A percentile compares a stretch with the other conserved stretches of the same genome.
These are phyloP conservation scores for Pseudogymnoascus sp. DNA, from an alignment of 2,329 filamentous ascomycete species.

Conservation along the genomic window DNA sequence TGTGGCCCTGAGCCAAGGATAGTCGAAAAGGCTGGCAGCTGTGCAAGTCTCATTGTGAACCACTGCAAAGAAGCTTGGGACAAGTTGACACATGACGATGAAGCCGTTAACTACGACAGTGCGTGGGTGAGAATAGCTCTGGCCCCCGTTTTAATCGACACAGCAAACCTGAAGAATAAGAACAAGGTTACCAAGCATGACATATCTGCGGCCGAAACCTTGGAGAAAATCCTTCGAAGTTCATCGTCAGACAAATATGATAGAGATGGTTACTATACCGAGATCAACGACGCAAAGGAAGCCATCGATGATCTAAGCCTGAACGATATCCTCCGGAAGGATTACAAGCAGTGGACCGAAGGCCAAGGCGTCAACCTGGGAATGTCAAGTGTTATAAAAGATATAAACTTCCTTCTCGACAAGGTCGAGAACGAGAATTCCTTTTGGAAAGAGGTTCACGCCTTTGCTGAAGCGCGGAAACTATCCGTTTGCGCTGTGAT, in stretches of 20 bases:
- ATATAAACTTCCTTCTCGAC: constrained; percentile 54
- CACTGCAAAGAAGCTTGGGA: constrained; percentile 53
- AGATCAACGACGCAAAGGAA: constrained; percentile 57
- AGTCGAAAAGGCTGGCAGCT: constrained; percentile 62
- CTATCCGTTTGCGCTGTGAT: constrained; percentile 61
- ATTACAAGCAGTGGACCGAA: constrained; percentile 74
- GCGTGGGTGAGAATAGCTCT: constrained; percentile 53
- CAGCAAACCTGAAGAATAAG: constrained; percentile 52
- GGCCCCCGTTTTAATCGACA: constrained; percentile 67
- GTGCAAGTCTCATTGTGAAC: constrained; percentile 60
- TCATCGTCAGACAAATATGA: constrained; percentile 39
- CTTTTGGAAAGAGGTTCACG: constrained; percentile 41
- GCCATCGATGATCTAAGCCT: constrained; percentile 54
- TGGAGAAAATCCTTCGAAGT: constrained; percentile 43
- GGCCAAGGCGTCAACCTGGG: constrained; percentile 48
- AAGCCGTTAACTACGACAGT: constrained; percentile 32
- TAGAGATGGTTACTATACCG: constrained; percentile 47
- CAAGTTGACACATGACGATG: constrained; percentile 34
- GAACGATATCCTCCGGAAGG: constrained; percentile 65
- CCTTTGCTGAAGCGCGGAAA: constrained; percentile 47
- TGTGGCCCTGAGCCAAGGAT: constrained; percentile 47
- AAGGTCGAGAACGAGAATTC: constrained; percentile 36
- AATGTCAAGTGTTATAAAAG: constrained; percentile 57
- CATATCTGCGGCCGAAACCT: constrained; percentile 45
- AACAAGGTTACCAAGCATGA: constrained; percentile 61